These are phyloP conservation scores for Dactylellina leptospora DNA, from an alignment of 2,329 filamentous ascomycete species.

Conservation along the genomic window DNA sequence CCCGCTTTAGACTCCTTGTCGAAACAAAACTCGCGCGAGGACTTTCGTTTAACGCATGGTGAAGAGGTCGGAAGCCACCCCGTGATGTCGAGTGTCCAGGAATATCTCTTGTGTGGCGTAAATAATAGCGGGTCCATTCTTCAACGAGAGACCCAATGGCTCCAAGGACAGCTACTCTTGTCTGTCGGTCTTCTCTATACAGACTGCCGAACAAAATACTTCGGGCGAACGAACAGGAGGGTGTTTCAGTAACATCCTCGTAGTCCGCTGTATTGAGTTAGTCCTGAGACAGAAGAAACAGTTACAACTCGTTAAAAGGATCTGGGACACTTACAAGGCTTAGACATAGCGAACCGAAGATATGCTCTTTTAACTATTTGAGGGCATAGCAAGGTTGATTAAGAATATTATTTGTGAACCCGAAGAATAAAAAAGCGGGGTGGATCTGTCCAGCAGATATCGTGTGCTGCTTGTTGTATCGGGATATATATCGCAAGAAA, in stretches of 20 bases:
- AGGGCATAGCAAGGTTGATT: conserved; percentile 27
- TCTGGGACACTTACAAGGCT: conserved; percentile 36
- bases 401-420: neutral
- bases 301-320: neutral
- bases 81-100: conserved; percentile 13
- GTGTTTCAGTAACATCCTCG: conserved; percentile 50
- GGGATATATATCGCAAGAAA: neutral
- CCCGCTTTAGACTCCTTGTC: conserved; percentile 28
- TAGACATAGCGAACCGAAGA: conserved; percentile 33
- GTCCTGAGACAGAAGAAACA: neutral
- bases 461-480: conserved; percentile 3
- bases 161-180: conserved; percentile 31
- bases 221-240: conserved; percentile 41
- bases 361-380: conserved; percentile 10
- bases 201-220: conserved; percentile 39
- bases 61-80: conserved; percentile 44
- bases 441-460: conserved; percentile 48
- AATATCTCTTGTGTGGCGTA: conserved; percentile 47
- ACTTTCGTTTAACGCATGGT: conserved; percentile 38
- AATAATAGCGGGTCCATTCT: conserved; percentile 50
- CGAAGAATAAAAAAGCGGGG: neutral
- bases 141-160: conserved; percentile 46
- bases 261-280: conserved; percentile 33
- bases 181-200: conserved; percentile 44
- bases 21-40: conserved; percentile 42